These are phyloP conservation scores for Pichia sporocuriosa DNA, from an alignment of 805 yeast species.

Conservation along the genomic window DNA sequence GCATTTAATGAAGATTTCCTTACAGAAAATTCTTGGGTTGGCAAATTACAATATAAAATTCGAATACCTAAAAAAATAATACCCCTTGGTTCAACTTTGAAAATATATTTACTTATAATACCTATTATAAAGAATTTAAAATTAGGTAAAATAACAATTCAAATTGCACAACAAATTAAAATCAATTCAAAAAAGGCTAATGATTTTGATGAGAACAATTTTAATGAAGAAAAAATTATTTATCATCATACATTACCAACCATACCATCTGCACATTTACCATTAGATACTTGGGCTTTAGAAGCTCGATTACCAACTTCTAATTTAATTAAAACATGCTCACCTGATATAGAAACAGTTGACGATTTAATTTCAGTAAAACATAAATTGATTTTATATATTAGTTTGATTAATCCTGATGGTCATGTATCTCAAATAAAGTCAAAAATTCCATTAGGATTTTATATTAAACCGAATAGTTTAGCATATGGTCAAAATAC, in stretches of 20 bases:
- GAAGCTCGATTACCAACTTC: constrained; percentile 38
- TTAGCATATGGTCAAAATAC: constrained; percentile 22
- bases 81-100: constrained; percentile 40
- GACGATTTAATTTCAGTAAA: constrained; percentile 35
- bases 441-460: constrained; percentile 42
- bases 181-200: constrained; percentile 19
- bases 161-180: constrained; percentile 28
- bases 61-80: constrained; percentile 37
- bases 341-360: constrained; percentile 36
- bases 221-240: constrained; percentile 25
- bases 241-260: constrained; percentile 34
- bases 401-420: constrained; percentile 40
- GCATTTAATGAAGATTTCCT: constrained; percentile 38
- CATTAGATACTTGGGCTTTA: constrained; percentile 40
- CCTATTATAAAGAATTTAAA: constrained; percentile 42
- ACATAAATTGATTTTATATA: constrained; percentile 39
- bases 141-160: constrained; percentile 30
- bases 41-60: constrained; percentile 45
- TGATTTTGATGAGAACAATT: constrained; percentile 18
- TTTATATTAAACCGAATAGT: constrained; percentile 36
- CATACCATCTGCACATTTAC: constrained; percentile 27
- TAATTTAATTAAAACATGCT: constrained; percentile 31
- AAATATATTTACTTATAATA: constrained; percentile 37
- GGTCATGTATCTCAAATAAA: constrained; percentile 47
- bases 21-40: constrained; percentile 46